Evolutionary conservation across 768 basidiomycete genomes (phyloP).

Genomic region (Multifurca ochricompacta): DNA sequence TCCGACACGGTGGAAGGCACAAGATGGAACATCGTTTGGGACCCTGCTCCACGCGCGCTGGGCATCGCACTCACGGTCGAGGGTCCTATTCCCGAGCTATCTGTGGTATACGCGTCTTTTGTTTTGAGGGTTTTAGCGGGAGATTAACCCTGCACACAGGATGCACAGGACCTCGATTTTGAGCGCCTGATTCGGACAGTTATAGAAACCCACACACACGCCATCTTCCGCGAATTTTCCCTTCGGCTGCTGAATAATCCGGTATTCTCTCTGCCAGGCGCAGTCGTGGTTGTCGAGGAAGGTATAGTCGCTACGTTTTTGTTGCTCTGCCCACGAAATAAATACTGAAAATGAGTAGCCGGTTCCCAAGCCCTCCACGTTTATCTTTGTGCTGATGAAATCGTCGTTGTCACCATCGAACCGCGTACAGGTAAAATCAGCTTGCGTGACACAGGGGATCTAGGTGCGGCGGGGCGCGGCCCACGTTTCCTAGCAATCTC

Average conservation of each 20-base stretch:
- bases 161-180: constrained; percentile 65
- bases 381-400: constrained; percentile 67
- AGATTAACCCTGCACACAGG: constrained; percentile 30
- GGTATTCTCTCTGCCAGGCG: constrained; percentile 56
- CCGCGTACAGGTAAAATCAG: constrained; percentile 70
- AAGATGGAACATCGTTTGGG: constrained; percentile 68
- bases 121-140: neutral
- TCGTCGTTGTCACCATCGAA: constrained; percentile 72
- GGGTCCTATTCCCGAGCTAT: constrained; percentile 39
- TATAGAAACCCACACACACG: constrained; percentile 57
- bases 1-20: constrained; percentile 74
- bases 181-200: constrained; percentile 57
- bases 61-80: constrained; percentile 49
- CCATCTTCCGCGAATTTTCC: constrained; percentile 52
- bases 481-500: constrained; percentile 54
- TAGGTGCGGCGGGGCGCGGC: constrained; percentile 65
- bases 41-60: constrained; percentile 58
- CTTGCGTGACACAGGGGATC: constrained; percentile 73
- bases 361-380: constrained; percentile 53
- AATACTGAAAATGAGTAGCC: constrained; percentile 30
- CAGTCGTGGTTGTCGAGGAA: constrained; percentile 47
- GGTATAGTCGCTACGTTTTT: constrained; percentile 32
- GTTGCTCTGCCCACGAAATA: neutral
- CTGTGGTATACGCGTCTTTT: constrained; percentile 43
- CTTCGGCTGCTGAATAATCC: constrained; percentile 45